Evolutionary conservation across 1,284 basidiomycete genomes (phyloP).

Genomic region (Mycena sp.): DNA sequence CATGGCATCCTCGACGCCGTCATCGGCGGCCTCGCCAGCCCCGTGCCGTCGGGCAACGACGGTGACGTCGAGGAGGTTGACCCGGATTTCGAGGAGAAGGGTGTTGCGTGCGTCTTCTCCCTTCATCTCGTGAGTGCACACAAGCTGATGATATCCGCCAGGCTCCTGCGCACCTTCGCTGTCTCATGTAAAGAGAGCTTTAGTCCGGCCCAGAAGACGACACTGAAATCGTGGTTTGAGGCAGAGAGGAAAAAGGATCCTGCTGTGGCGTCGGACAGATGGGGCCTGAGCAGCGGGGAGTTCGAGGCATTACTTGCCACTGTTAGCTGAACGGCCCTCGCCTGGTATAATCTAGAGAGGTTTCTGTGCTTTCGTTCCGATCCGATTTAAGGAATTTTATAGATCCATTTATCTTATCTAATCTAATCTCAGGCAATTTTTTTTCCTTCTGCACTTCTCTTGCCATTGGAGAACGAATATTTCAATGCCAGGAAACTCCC

Average conservation of each 20-base stretch:
- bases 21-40: slow-evolving; percentile 52
- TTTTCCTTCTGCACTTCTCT: too few species aligned
- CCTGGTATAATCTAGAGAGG: too few species aligned
- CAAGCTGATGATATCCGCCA: slow-evolving; percentile 37
- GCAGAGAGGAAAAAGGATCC: slow-evolving; percentile 38
- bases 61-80: slow-evolving; percentile 75
- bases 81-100: slow-evolving; percentile 85
- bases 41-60: slow-evolving; percentile 72
- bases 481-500: too few species aligned
- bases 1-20: slow-evolving; percentile 52
- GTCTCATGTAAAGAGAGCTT: slow-evolving; percentile 54
- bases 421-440: too few species aligned
- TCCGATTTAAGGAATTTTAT: too few species aligned
- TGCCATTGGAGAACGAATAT: too few species aligned
- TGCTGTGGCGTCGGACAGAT: slow-evolving; percentile 40
- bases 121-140: not conserved
- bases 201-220: slow-evolving; percentile 51
- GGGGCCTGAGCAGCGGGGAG: slow-evolving; percentile 45
- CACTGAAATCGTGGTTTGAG: slow-evolving; percentile 50
- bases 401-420: too few species aligned
- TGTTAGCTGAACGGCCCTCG: too few species aligned
- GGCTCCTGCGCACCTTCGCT: slow-evolving; percentile 66
- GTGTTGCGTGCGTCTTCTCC: slow-evolving; percentile 60
- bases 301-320: slow-evolving; percentile 37
- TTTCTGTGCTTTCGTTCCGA: too few species aligned